phyloP scores from a whole-genome alignment of 768 basidiomycete species.

The Collybia mongolica region DNA sequence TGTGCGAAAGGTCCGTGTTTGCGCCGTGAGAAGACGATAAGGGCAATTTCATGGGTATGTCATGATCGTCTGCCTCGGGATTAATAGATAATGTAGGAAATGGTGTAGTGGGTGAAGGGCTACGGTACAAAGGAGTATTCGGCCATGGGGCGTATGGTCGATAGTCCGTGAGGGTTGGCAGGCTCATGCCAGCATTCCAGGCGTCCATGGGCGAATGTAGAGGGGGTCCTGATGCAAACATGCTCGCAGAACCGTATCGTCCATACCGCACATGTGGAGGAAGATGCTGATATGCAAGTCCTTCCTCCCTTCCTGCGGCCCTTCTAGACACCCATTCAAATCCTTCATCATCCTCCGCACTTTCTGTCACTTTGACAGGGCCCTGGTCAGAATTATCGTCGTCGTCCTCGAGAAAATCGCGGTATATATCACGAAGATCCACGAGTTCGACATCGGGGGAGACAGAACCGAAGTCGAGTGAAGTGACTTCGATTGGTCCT shows the following conservation, averaged over 20 bases:
- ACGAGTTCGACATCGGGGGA: constrained; percentile 87
- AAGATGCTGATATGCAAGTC: constrained; percentile 65
- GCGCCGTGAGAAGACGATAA: not conserved
- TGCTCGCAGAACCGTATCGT: constrained; percentile 52
- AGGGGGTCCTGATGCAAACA: constrained; percentile 55
- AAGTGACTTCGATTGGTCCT: constrained; percentile 84
- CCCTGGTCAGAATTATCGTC: constrained; percentile 52
- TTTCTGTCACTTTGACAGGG: constrained; percentile 52
- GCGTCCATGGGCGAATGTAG: constrained; percentile 42
- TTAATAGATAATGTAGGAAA: constrained; percentile 15
- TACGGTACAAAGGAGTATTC: constrained; percentile 28
- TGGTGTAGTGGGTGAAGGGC: constrained; percentile 32
- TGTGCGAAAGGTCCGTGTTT: constrained; percentile 17
- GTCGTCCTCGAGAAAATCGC: constrained; percentile 89
- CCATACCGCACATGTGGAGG: constrained; percentile 74
- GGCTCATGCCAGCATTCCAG: constrained; percentile 38
- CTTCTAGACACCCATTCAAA: constrained; percentile 81
- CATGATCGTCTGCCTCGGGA: constrained; percentile 9
- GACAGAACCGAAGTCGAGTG: constrained; percentile 83
- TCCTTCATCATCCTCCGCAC: constrained; percentile 66
- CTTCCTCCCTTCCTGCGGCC: constrained; percentile 53
- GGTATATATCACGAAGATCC: constrained; percentile 91
- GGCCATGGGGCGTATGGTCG: constrained; percentile 25
- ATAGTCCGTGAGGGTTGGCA: constrained; percentile 38
- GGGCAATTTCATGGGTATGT: constrained; percentile 4